phyloP scores from a whole-genome alignment of 2,329 filamentous ascomycete species.

The Plectosphaerella sp. region DNA sequence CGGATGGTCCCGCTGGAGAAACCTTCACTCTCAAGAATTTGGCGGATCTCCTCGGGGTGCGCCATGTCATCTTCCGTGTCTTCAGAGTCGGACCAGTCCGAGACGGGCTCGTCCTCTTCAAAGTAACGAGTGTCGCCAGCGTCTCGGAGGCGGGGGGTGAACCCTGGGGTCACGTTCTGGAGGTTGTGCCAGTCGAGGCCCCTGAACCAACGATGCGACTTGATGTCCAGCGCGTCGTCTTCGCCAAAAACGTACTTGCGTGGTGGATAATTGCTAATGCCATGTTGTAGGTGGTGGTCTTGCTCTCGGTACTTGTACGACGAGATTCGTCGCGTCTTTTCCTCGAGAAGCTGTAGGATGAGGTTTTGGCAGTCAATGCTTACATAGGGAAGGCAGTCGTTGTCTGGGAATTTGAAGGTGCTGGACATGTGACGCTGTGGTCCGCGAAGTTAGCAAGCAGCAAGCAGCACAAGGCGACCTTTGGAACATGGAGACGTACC shows the following conservation, averaged over 20 bases:
- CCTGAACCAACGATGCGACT: slow-evolving; percentile 80
- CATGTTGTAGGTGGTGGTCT: neutral
- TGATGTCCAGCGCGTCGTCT: slow-evolving; percentile 84
- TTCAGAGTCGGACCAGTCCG: slow-evolving; percentile 51
- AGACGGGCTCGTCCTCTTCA: slow-evolving; percentile 72
- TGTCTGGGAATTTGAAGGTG: slow-evolving; percentile 58
- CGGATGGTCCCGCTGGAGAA: slow-evolving; percentile 38
- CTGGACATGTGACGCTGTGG: slow-evolving; percentile 55
- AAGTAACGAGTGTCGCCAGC: slow-evolving; percentile 84
- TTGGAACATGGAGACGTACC: slow-evolving; percentile 37
- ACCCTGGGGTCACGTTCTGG: slow-evolving; percentile 68
- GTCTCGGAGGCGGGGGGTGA: slow-evolving; percentile 67
- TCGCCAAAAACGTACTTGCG: slow-evolving; percentile 66
- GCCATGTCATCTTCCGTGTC: neutral
- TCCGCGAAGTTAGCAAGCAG: neutral
- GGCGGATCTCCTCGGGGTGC: slow-evolving; percentile 17
- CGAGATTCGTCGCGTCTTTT: slow-evolving; percentile 72
- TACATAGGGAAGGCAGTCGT: slow-evolving; percentile 11
- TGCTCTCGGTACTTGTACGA: slow-evolving; percentile 32
- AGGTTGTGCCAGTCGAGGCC: slow-evolving; percentile 74
- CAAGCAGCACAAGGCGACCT: too few relatives aligned
- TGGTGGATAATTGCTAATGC: neutral
- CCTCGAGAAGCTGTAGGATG: slow-evolving; percentile 66
- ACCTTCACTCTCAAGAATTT: slow-evolving; percentile 22
- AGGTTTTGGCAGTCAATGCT: slow-evolving; percentile 66